These are phyloP conservation scores for Pseudophaeomoniella oleicola DNA, from an alignment of 2,329 filamentous ascomycete species.

Conservation along the genomic window DNA sequence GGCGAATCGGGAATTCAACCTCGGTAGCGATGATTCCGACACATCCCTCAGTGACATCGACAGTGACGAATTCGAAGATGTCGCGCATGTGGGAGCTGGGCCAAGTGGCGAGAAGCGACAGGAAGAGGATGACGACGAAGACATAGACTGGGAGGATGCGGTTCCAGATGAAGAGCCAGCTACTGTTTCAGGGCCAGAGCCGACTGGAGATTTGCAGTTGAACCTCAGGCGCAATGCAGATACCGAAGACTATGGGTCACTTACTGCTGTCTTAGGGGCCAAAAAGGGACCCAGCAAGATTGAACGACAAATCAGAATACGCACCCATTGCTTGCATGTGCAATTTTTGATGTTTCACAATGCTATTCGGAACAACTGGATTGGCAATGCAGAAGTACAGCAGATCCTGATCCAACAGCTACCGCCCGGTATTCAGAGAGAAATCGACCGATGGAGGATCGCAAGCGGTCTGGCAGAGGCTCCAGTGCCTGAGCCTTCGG, in stretches of 20 bases:
- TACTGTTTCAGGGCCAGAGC: constrained; percentile 14
- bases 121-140: constrained; percentile 45
- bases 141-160: constrained; percentile 45
- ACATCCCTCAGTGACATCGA: constrained; percentile 22
- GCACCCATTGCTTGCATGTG: constrained; percentile 80
- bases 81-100: constrained; percentile 22
- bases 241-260: constrained; percentile 35
- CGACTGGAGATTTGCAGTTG: constrained; percentile 55
- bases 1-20: constrained; percentile 5
- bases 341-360: constrained; percentile 84
- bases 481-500: constrained; percentile 17
- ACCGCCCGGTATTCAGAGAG: constrained; percentile 51
- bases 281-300: constrained; percentile 81
- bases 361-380: constrained; percentile 67
- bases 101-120: constrained; percentile 20
- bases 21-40: constrained; percentile 15
- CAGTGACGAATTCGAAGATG: constrained; percentile 43
- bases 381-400: constrained; percentile 63
- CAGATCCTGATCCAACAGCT: constrained; percentile 62
- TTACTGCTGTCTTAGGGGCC: constrained; percentile 44
- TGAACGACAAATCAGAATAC: constrained; percentile 61
- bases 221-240: constrained; percentile 47
- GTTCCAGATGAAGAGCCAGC: constrained; percentile 23
- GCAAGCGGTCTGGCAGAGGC: constrained; percentile 47
- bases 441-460: constrained; percentile 58